phyloP scores from a whole-genome alignment of 257 asterid genomes.

The Solanum chaucha region DNA sequence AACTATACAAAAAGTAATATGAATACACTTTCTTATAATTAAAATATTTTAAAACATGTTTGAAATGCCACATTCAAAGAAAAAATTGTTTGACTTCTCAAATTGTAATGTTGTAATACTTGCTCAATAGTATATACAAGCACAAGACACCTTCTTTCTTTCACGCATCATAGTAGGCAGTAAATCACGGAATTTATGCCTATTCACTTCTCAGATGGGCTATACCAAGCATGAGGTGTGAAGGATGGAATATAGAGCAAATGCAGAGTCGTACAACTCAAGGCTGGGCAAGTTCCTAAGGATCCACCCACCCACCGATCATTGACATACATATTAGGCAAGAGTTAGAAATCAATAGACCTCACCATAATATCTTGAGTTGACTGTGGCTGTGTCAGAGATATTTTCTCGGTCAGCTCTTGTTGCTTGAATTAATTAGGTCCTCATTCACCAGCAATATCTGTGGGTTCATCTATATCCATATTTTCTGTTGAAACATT shows the following conservation, averaged over 20 bases:
- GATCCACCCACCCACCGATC: neutral
- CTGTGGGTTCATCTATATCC: slow-evolving; percentile 20
- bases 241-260: neutral
- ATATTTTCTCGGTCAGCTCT: neutral
- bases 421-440: neutral
- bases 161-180: neutral
- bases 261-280: neutral
- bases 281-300: neutral
- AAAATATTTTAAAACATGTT: neutral
- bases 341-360: neutral
- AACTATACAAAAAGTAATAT: no score
- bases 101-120: neutral
- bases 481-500: slow-evolving; percentile 19
- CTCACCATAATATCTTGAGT: neutral
- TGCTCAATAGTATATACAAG: neutral
- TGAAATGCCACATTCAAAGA: neutral
- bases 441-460: slow-evolving; percentile 5
- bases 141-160: neutral
- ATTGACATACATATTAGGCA: neutral
- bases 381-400: neutral
- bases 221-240: neutral
- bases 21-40: no score
- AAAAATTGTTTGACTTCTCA: neutral
- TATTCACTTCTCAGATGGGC: neutral
- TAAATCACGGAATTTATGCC: neutral